phyloP scores from a whole-genome alignment of 495 filamentous ascomycete species.

The Trichoderma asperelloides region DNA sequence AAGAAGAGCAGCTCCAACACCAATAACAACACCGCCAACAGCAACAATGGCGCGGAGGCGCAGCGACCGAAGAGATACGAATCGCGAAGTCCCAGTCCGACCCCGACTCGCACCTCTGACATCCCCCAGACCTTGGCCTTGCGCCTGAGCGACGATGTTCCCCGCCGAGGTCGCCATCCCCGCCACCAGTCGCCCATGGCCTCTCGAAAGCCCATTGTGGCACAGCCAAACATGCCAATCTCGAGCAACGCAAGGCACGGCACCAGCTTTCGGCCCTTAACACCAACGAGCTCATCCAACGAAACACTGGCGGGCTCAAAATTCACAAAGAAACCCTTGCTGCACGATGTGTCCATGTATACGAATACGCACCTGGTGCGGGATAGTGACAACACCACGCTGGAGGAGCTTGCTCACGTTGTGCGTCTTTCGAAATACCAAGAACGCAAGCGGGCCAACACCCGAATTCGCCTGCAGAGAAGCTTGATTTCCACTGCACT shows the following conservation, averaged over 20 bases:
- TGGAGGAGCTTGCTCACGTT: constrained; percentile 63
- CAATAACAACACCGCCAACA: not conserved
- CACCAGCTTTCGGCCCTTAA: constrained; percentile 12
- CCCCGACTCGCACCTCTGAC: constrained; percentile 21
- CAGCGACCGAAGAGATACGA: constrained; percentile 29
- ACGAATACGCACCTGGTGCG: constrained; percentile 38
- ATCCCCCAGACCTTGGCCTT: constrained; percentile 23
- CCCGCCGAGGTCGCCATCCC: constrained; percentile 25
- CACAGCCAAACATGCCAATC: constrained; percentile 24
- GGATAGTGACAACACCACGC: constrained; percentile 46
- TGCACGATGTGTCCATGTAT: constrained; percentile 43
- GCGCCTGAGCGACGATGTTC: constrained; percentile 27
- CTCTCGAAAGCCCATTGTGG: constrained; percentile 37
- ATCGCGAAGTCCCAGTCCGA: constrained; percentile 31
- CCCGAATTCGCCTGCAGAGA: constrained; percentile 56
- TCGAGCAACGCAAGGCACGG: constrained; percentile 12
- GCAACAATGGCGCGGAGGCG: constrained; percentile 20
- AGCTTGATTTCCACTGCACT: constrained; percentile 65
- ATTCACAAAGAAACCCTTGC: constrained; percentile 24
- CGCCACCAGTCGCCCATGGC: constrained; percentile 31
- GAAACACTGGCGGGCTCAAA: not conserved
- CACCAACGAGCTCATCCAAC: constrained; percentile 10
- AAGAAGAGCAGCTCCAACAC: constrained; percentile 18
- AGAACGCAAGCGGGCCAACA: constrained; percentile 59
- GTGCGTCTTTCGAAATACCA: constrained; percentile 65